Evolutionary conservation across 495 filamentous ascomycete species (phyloP).

Genomic region (Astrocystis sublimbata): DNA sequence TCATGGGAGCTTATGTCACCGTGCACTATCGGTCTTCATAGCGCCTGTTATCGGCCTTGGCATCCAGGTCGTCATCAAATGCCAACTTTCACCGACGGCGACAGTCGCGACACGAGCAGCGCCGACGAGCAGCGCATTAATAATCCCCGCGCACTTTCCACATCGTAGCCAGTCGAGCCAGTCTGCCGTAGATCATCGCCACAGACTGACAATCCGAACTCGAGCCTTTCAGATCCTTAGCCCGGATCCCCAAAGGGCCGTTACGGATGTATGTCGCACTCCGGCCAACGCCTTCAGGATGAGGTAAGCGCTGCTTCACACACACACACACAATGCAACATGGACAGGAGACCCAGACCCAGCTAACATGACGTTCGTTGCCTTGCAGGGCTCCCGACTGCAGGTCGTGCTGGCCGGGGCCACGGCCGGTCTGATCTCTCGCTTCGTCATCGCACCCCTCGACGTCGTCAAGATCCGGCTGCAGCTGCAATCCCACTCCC

Average conservation of each 20-base stretch:
- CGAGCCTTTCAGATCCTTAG: constrained; percentile 14
- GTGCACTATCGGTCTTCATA: background rate
- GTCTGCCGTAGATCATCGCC: no score
- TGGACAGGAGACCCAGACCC: no score
- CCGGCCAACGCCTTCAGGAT: constrained; percentile 80
- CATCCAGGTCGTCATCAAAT: background rate
- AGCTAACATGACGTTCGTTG: background rate
- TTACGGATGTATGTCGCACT: constrained; percentile 69
- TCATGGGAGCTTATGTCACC: background rate
- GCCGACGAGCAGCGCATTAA: constrained; percentile 3
- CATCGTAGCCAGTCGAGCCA: no score
- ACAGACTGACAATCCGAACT: background rate
- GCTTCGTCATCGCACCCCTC: constrained; percentile 90
- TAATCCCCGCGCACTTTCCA: background rate
- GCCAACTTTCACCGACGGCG: constrained; percentile 10
- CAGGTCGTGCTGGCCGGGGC: constrained; percentile 85
- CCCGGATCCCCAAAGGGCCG: constrained; percentile 25
- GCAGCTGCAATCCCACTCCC: constrained; percentile 82
- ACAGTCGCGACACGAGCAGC: constrained; percentile 9
- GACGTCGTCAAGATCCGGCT: constrained; percentile 98
- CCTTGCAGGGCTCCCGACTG: constrained; percentile 67
- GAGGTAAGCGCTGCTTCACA: constrained; percentile 58
- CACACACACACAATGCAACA: no score
- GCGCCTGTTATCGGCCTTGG: background rate
- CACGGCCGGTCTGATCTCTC: constrained; percentile 84